Base-by-base conservation (phyloP, 2,329 filamentous ascomycete genomes). In the Zymoseptoria passerinii region DNA sequence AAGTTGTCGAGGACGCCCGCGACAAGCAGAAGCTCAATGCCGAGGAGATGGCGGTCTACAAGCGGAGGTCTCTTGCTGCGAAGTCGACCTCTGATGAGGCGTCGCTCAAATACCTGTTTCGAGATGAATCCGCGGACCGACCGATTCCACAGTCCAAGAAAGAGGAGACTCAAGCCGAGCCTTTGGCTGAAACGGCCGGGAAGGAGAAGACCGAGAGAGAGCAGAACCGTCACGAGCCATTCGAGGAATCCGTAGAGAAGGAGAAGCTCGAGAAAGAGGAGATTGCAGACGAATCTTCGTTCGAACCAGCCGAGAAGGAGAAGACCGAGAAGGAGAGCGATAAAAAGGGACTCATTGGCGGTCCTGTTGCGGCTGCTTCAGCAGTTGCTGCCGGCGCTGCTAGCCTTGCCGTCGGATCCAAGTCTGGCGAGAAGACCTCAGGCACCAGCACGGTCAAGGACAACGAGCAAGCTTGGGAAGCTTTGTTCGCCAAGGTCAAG, bases 11-110 rank as follows among this genome's bases (percentile, higher is more conserved):
- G 18, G n/a, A 48, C 40, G 23, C 50, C 23, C 23, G 16, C 3
- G 65, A 54, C 23, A 60, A 68, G 58, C 60, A 63, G 29, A 65
- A 66, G 56, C 58, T 59, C 35, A 60, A 63, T 54, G 62, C 63
- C 27, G 53, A 53, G 9, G 63, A 65, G 49, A 65, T 63, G 63
- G 64, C 59, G 20, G 28, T 59, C 8, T 55, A 55, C 52, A 65
- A 64, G 58, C 57, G 60, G 9, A 44, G 48, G 28, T 53, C 48
- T 18, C 52, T 53, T 23, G 53, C 54, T 19, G 58, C 58, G 54
- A 52, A 48, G n/a, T 48, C 48, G n/a, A 29, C 56, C 13, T 10
- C 56, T 7, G 61, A 59, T 35, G 58, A 61, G 48, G 40, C 55
- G 10, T 50, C 52, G 6, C 10, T 18, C 23, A 28, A 28, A 28